Evolutionary conservation across 2,329 filamentous ascomycete genomes (phyloP), one percentile per base, ranked within the genome.

Genomic region (Colletotrichum kahawae): DNA sequence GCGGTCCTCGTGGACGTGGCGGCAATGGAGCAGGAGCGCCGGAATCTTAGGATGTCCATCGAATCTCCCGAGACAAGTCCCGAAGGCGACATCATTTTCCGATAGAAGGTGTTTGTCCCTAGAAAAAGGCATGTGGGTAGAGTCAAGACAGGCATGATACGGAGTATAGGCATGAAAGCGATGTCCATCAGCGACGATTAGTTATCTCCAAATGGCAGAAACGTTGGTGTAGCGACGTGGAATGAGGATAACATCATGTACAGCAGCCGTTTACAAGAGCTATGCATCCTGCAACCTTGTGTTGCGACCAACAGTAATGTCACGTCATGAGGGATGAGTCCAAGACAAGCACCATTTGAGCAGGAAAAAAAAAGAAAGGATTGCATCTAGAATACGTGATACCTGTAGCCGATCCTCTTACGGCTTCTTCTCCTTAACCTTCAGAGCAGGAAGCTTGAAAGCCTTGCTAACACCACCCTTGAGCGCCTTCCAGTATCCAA

Each of bases 401-500:
- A 60, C 27, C 27, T 21, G 14, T 14, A 21, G 12, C n/a, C 31
- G 14, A 21, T n/a, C 16, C n/a, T 18, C 8, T 75, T 29, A 72
- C n/a, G 73, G 62, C 59, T 64, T 78, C 72, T 77, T 79, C 78
- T 84, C 83, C 85, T 92, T 93, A 29, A 84, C 87, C 87, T 94
- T 95, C 75, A 95, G 79, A 36, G 88, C 87, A 0, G 94, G 94
- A 77, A 96, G 87, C 24, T 82, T 83, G 81, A 96, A 95, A 33
- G 82, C 82, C 78, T 91, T 88, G 81, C 92, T 95, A 78, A 89
- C 82, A n/a, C 93, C 93, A 7, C 91, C 92, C 79, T 88, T 86
- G 76, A 95, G 80, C 69, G 86, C 88, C 85, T 92, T 89, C 94
- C 94, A 96, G 65, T 86, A 83, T 12, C 90, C 90, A 71, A 90